phyloP scores from a whole-genome alignment of 768 basidiomycete species.

The Agaricus sinodeliciosus region DNA sequence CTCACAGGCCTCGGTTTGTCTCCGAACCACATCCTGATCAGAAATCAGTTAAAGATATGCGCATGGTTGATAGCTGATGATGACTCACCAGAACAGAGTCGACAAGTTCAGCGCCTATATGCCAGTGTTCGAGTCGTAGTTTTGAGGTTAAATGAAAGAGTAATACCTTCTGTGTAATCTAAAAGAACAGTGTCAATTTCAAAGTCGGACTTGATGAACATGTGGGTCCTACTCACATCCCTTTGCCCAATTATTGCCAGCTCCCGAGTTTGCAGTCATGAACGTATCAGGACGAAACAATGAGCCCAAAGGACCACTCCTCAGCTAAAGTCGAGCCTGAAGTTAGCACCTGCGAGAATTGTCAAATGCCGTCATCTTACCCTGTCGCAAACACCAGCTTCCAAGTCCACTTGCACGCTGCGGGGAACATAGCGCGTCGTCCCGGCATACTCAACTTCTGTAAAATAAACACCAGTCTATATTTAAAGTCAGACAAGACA shows the following conservation, averaged over 20 bases:
- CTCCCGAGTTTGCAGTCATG: conserved; percentile 50
- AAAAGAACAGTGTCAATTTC: background rate
- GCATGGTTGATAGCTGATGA: background rate
- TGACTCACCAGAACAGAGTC: conserved; percentile 63
- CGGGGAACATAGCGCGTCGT: conserved; percentile 80
- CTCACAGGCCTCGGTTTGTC: conserved; percentile 77
- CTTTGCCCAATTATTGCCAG: conserved; percentile 96
- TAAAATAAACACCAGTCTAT: conserved; percentile 80
- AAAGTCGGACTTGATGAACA: too few relatives aligned
- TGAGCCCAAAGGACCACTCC: conserved; percentile 59
- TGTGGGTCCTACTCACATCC: conserved; percentile 55
- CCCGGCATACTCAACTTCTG: conserved; percentile 49
- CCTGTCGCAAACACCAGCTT: conserved; percentile 77
- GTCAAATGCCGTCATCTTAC: conserved; percentile 32
- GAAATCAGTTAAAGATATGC: background rate
- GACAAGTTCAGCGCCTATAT: conserved; percentile 80
- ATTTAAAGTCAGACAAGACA: background rate
- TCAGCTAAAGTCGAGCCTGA: conserved; percentile 36
- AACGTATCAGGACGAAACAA: conserved; percentile 90
- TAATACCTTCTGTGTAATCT: conserved; percentile 85
- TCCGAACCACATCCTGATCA: conserved; percentile 63
- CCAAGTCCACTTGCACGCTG: conserved; percentile 86
- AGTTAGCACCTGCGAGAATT: background rate
- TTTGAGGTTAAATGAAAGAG: background rate
- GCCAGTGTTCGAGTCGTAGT: background rate